Percentiles rank a stretch among this genome's conserved stretches.
Evolutionary conservation across 192 early-diverging fungal species (phyloP).

Genomic region (Oehlia diaphana): DNA sequence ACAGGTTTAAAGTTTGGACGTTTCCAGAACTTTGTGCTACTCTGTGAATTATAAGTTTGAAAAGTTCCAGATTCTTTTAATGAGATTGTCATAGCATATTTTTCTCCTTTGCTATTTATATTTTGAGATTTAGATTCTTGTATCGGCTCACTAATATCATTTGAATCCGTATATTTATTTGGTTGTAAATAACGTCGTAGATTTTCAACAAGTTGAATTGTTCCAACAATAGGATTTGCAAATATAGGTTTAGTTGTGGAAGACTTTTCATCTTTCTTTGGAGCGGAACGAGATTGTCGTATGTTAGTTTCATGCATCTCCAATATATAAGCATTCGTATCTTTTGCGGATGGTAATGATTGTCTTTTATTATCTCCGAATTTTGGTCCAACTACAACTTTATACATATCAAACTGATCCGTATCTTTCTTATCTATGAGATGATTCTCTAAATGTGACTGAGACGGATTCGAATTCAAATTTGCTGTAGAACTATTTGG

Average conservation of each 20-base stretch:
- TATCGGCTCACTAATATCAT: background rate
- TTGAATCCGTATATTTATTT: background rate
- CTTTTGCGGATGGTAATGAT: background rate
- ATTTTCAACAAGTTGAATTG: background rate
- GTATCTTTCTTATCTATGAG: background rate
- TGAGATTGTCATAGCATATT: background rate
- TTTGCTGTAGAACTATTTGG: background rate
- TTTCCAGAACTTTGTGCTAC: background rate
- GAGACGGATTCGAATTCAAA: background rate
- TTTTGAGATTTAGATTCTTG: background rate
- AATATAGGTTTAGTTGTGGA: background rate
- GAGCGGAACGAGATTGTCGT: background rate
- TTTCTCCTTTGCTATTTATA: background rate
- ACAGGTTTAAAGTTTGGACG: background rate
- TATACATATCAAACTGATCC: background rate
- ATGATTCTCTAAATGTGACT: background rate
- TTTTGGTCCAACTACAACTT: slow-evolving; percentile 6
- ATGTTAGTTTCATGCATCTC: background rate
- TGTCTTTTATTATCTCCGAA: background rate
- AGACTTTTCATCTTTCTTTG: background rate
- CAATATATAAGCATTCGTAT: background rate
- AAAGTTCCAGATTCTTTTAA: background rate
- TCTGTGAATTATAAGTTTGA: background rate
- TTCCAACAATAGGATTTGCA: background rate
- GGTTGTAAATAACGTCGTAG: background rate